phyloP scores from a whole-genome alignment of 345 rosid species.

The Syzygium grande region DNA sequence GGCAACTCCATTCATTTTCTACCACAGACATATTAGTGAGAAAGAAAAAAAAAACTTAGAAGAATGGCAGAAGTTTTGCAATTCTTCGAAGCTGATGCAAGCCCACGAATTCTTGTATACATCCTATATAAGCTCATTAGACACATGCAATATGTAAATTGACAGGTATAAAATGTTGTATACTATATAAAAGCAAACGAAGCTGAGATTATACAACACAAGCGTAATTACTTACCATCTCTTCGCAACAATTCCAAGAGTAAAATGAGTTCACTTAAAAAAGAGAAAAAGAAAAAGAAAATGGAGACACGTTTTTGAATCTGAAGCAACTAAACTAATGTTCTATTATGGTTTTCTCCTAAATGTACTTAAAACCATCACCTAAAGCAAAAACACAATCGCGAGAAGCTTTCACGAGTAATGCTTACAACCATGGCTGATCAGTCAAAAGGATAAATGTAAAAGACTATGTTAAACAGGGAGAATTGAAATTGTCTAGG shows the following conservation, averaged over 20 bases:
- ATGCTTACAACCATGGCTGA: not conserved
- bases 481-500: not conserved
- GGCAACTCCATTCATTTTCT: not conserved
- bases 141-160: not conserved
- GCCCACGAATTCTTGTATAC: not conserved
- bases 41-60: not conserved
- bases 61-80: not conserved
- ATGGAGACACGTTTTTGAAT: not conserved
- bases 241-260: not conserved
- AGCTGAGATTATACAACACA: not conserved
- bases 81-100: not conserved
- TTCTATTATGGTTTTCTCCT: not conserved
- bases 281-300: not conserved
- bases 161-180: not conserved
- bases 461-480: not conserved
- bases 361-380: not conserved
- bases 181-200: not conserved
- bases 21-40: not conserved
- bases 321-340: not conserved
- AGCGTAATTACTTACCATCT: not conserved
- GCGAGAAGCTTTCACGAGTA: not conserved
- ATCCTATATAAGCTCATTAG: not conserved
- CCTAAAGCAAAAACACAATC: not conserved
- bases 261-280: not conserved
- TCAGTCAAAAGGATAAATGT: not conserved